These are phyloP conservation scores for Bolboschoenoplectus hybrid DNA, from an alignment of 202 grass and related monocot genomes.

Conservation along the genomic window DNA sequence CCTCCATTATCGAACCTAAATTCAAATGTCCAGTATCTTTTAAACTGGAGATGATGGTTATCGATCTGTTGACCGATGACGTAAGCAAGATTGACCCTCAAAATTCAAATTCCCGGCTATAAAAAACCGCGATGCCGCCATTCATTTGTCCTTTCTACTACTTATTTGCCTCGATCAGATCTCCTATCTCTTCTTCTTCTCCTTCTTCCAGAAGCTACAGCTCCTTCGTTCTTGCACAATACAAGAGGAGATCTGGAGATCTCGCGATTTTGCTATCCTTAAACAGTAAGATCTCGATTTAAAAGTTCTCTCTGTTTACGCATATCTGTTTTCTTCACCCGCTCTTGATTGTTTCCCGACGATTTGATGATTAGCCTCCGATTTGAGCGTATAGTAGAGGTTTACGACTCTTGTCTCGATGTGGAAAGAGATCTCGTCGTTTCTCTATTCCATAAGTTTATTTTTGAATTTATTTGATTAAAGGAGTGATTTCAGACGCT, in stretches of 20 bases:
- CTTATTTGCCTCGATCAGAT: slow-evolving; percentile 4
- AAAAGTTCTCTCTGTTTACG: background rate
- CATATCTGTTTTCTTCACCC: background rate
- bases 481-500: slow-evolving; percentile 12
- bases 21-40: background rate
- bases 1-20: too few species aligned
- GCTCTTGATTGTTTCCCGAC: background rate
- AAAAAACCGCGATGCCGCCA: slow-evolving; percentile 7
- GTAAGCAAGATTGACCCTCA: background rate
- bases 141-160: background rate
- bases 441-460: background rate
- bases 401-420: background rate
- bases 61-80: background rate
- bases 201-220: background rate
- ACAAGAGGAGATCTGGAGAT: background rate
- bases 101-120: slow-evolving; percentile 26
- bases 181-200: background rate
- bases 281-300: slow-evolving; percentile 33
- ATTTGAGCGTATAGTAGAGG: background rate
- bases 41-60: background rate
- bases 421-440: background rate
- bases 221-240: background rate
- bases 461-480: background rate
- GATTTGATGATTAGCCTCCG: background rate
- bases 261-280: background rate